These are phyloP conservation scores for Oryza rufipogon DNA, from an alignment of 176 grass and related monocot species.

Conservation along the genomic window DNA sequence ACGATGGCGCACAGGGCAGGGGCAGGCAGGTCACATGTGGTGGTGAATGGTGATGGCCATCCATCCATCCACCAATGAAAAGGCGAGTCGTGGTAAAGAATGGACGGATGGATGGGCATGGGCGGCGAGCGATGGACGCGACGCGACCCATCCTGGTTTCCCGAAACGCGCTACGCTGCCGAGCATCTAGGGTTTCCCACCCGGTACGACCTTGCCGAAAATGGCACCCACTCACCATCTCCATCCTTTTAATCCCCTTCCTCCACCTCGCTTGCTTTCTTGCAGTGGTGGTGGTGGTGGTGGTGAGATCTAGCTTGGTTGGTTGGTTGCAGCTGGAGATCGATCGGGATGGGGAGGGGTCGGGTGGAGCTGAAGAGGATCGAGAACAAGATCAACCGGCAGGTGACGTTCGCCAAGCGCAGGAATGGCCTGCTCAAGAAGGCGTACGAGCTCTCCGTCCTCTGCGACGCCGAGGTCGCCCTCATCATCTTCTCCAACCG, in stretches of 20 bases:
- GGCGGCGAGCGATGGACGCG: background rate
- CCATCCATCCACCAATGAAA: no score
- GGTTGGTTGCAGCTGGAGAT: background rate
- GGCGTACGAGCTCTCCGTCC: constrained; percentile 82
- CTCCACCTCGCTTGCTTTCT: background rate
- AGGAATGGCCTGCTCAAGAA: constrained; percentile 77
- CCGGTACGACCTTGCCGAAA: constrained; percentile 47
- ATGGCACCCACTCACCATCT: background rate
- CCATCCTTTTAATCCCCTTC: background rate
- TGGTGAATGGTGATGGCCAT: no score
- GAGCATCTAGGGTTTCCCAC: constrained; percentile 46
- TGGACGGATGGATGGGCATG: background rate
- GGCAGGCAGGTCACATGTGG: background rate
- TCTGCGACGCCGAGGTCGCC: constrained; percentile 80
- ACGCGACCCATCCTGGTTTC: constrained; percentile 37
- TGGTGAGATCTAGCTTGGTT: background rate
- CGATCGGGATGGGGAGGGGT: constrained; percentile 65
- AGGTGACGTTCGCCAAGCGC: constrained; percentile 82
- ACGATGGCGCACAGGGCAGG: no score
- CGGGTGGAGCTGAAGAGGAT: constrained; percentile 68
- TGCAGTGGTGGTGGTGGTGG: constrained; percentile 9
- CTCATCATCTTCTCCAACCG: constrained; percentile 82
- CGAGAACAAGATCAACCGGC: constrained; percentile 81
- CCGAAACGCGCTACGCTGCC: constrained; percentile 47
- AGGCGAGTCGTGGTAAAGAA: background rate